phyloP scores from a whole-genome alignment of 345 rosid species.

The Brassica nigra region DNA sequence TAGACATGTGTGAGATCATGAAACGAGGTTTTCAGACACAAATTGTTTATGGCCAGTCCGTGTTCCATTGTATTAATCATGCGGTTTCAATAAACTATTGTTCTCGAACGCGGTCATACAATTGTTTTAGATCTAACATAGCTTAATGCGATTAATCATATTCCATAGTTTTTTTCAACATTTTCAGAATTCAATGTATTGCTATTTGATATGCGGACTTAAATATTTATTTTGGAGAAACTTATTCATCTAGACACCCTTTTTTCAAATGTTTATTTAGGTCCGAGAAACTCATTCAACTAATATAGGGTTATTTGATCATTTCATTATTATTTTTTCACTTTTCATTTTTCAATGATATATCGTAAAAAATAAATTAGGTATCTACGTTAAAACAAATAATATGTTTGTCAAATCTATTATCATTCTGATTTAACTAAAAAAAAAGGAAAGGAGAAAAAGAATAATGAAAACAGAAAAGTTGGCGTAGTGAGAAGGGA shows the following conservation, averaged over 20 bases:
- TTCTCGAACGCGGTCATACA: not conserved
- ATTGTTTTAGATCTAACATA: not conserved
- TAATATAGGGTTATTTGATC: not conserved
- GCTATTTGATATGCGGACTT: not conserved
- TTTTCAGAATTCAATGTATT: slow-evolving; percentile 6
- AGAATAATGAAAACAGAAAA: slow-evolving; percentile 26
- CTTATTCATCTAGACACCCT: not conserved
- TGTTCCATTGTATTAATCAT: not conserved
- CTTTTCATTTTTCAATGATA: not conserved
- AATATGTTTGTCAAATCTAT: not conserved
- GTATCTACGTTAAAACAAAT: not conserved
- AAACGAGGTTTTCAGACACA: not conserved
- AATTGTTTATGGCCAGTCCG: not conserved
- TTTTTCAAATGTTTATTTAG: not conserved
- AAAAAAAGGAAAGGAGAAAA: slow-evolving; percentile 4
- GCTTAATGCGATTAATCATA: not conserved
- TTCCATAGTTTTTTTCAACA: not conserved
- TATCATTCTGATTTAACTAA: not conserved
- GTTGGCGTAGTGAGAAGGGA: slow-evolving; percentile 25
- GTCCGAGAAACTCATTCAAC: not conserved
- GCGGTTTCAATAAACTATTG: not conserved
- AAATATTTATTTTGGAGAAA: not conserved
- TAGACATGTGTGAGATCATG: slow-evolving; percentile 2
- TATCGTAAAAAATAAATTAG: not conserved
- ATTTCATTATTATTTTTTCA: not conserved